Evolutionary conservation across 345 rosid species (phyloP).

Genomic region (Acer saccharum): DNA sequence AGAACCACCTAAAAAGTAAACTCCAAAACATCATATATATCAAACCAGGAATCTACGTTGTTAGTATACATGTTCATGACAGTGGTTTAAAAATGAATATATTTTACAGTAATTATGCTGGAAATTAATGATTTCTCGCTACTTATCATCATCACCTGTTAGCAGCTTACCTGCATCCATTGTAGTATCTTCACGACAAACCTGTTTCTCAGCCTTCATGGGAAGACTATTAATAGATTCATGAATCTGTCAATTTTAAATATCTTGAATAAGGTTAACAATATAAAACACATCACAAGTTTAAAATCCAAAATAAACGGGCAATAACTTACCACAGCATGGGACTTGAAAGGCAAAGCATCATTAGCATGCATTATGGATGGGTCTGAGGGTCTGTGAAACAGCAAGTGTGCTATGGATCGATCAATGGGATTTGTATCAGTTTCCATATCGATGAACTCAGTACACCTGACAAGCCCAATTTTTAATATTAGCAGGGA

Average conservation of each 20-base stretch:
- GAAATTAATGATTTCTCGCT: conserved; percentile 14
- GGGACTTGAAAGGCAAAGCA: conserved; percentile 44
- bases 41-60: conserved; percentile 10
- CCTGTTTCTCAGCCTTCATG: conserved; percentile 38
- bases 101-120: conserved; percentile 3
- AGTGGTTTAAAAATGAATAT: conserved; percentile 8
- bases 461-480: conserved; percentile 53
- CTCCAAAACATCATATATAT: conserved; percentile 1
- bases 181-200: conserved; percentile 30
- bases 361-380: conserved; percentile 43
- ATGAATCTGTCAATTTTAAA: conserved; percentile 45
- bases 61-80: conserved; percentile 3
- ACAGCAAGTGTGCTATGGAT: conserved; percentile 85
- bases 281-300: background rate
- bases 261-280: background rate
- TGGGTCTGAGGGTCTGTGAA: conserved; percentile 80
- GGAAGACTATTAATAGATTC: conserved; percentile 47
- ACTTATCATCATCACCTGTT: conserved; percentile 28
- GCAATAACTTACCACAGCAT: conserved; percentile 46
- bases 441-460: conserved; percentile 77
- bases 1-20: background rate
- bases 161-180: conserved; percentile 26
- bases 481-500: background rate
- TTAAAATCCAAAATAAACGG: background rate
- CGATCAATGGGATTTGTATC: conserved; percentile 94